Base-by-base conservation (phyloP, 768 basidiomycete species). In the Lentinus tigrinus region DNA sequence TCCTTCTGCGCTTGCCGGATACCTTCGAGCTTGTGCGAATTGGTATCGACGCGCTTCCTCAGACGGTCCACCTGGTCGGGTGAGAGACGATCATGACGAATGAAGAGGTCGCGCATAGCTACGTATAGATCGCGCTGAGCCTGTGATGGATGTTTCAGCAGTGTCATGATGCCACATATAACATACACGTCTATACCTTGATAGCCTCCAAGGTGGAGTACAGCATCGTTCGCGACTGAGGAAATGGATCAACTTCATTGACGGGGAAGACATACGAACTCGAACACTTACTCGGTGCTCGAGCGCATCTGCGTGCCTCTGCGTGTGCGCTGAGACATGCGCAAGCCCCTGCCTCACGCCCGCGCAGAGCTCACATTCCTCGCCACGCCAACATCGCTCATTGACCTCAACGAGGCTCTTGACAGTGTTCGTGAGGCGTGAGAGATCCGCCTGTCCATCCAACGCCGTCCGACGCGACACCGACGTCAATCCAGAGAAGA, bases 1-100 rank as follows among this genome's bases (percentile, higher is more conserved):
- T 93, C 89, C 69, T 89, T 95, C 69, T 83, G 80, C 0, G 80
- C 81, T 8, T 78, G 74, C 53, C 88, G 85, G 57, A 91, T 80
- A 1, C 79, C 80, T 66, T 95, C 91, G 38, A 95, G 79, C 70
- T 92, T 95, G 63, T 83, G 73, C 3, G 86, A 84, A 53, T 82
- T 89, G 0, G 75, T 74, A 56, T 95, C 93, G 31, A 95, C 86
- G 36, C 92, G 87, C 68, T 93, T 95, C 73, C 88, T 88, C 57
- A 98, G 76, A 36, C 89, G 81, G 57, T 97, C 94, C 2, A 94
- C 92, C 62, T 90, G 86, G 67, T 98, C 96, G 38, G 85, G 80
- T 0, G 93, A 92, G 42, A 95, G 80, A n/a, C 92, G 85, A 61
- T 95, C 93, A 63, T 93, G 89, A 21, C 95, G 85, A 52, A 87